phyloP scores from a whole-genome alignment of 2,329 filamentous ascomycete genomes.

The Delphinella strobiligena region DNA sequence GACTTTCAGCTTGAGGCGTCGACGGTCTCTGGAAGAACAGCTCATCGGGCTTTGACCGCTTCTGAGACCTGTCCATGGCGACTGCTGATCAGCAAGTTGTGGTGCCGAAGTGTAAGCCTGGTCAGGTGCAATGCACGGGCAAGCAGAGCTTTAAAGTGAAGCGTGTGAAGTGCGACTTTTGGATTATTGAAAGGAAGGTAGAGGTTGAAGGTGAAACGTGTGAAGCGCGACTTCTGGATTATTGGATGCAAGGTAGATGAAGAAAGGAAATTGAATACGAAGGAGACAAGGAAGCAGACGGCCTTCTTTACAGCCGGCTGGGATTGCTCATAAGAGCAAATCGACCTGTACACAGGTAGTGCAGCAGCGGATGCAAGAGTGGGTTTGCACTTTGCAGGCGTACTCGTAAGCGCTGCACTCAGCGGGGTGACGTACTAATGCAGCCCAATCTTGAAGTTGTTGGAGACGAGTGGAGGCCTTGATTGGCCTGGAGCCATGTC shows the following conservation, averaged over 20 bases:
- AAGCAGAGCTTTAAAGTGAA: no score
- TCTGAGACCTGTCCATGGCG: slow-evolving; percentile 3
- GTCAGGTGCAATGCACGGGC: no score
- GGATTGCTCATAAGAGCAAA: neutral
- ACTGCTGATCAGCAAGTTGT: neutral
- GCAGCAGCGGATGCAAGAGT: no score
- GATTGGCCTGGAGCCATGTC: neutral
- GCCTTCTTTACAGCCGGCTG: neutral
- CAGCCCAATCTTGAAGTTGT: neutral
- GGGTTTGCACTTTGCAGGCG: no score
- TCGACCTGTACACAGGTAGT: neutral
- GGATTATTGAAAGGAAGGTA: no score
- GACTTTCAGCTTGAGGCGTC: slow-evolving; percentile 44
- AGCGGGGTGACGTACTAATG: neutral
- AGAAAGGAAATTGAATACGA: neutral
- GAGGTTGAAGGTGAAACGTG: no score
- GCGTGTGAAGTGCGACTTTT: no score
- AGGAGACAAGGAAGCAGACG: neutral
- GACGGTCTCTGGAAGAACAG: slow-evolving; percentile 53
- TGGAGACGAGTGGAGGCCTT: neutral
- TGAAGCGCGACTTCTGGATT: no score
- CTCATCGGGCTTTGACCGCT: slow-evolving; percentile 60
- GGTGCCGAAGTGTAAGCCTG: no score
- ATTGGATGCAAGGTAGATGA: no score
- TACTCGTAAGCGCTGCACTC: neutral